These are phyloP conservation scores for Berberis vulgaris DNA, from an alignment of 164 flowering plant species.

Conservation along the genomic window DNA sequence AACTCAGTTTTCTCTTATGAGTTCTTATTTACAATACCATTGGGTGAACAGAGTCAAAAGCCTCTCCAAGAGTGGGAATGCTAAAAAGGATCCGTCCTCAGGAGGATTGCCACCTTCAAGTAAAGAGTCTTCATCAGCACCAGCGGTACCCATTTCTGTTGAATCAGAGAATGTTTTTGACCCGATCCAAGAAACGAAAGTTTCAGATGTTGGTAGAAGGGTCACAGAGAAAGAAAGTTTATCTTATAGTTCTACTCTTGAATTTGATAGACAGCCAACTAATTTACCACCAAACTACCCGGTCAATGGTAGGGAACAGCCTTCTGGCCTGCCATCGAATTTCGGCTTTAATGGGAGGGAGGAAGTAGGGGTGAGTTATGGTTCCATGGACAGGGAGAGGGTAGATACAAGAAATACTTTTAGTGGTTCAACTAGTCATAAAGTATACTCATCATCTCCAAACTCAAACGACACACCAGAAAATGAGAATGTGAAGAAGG, in stretches of 20 bases:
- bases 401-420: conserved; percentile 30
- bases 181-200: conserved; percentile 44
- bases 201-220: conserved; percentile 40
- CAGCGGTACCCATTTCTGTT: conserved; percentile 31
- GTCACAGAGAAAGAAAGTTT: conserved; percentile 43
- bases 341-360: conserved; percentile 20
- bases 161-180: conserved; percentile 45
- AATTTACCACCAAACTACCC: conserved; percentile 25
- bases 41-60: conserved; percentile 71
- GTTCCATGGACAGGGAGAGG: conserved; percentile 44
- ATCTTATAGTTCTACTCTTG: conserved; percentile 33
- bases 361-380: conserved; percentile 36
- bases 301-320: conserved; percentile 16
- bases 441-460: conserved; percentile 25
- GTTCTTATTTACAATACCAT: conserved; percentile 4
- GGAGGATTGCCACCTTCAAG: conserved; percentile 28
- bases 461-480: conserved; percentile 30
- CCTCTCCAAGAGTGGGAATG: conserved; percentile 80
- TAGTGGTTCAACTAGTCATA: conserved; percentile 38
- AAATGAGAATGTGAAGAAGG: conserved; percentile 70
- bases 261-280: conserved; percentile 32
- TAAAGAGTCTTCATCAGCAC: conserved; percentile 48
- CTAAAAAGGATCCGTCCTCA: conserved; percentile 54
- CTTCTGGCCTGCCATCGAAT: conserved; percentile 31
- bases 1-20: neutral